phyloP scores from a whole-genome alignment of 2,329 filamentous ascomycete genomes.

The Alternaria atra region DNA sequence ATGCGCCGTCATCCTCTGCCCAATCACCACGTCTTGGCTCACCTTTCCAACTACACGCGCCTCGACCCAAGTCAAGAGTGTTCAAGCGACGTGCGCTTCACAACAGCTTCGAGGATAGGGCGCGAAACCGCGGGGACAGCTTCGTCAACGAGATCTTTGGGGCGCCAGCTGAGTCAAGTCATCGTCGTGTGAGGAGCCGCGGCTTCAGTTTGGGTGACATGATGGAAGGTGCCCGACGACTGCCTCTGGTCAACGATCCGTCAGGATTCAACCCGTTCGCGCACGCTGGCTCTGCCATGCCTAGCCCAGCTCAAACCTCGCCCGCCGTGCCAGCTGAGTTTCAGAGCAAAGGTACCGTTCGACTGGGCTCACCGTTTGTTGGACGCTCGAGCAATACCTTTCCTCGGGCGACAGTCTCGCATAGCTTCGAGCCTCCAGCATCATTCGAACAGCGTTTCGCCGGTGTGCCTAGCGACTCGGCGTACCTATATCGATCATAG shows the following conservation, averaged over 20 bases:
- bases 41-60: conserved; percentile 64
- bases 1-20: conserved; percentile 36
- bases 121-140: conserved; percentile 50
- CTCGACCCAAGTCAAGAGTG: conserved; percentile 60
- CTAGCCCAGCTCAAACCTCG: conserved; percentile 37
- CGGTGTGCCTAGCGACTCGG: conserved; percentile 35
- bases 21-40: conserved; percentile 55
- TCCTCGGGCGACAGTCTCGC: conserved; percentile 53
- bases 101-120: conserved; percentile 61
- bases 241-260: conserved; percentile 63
- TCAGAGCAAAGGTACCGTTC: conserved; percentile 52
- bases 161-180: conserved; percentile 59
- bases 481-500: conserved; percentile 36
- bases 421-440: conserved; percentile 48
- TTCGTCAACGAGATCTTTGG: conserved; percentile 58
- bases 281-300: conserved; percentile 29
- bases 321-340: conserved; percentile 26
- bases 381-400: conserved; percentile 57
- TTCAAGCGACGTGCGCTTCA: conserved; percentile 67
- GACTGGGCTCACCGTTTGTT: conserved; percentile 59
- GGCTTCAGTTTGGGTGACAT: conserved; percentile 69
- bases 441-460: conserved; percentile 54
- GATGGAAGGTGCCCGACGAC: conserved; percentile 58
- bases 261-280: conserved; percentile 43
- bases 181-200: conserved; percentile 67